Percentiles rank a stretch among this genome's conserved stretches.
Evolutionary conservation across 1,284 basidiomycete genomes (phyloP).

Genomic region (Psilocybe mexicana): DNA sequence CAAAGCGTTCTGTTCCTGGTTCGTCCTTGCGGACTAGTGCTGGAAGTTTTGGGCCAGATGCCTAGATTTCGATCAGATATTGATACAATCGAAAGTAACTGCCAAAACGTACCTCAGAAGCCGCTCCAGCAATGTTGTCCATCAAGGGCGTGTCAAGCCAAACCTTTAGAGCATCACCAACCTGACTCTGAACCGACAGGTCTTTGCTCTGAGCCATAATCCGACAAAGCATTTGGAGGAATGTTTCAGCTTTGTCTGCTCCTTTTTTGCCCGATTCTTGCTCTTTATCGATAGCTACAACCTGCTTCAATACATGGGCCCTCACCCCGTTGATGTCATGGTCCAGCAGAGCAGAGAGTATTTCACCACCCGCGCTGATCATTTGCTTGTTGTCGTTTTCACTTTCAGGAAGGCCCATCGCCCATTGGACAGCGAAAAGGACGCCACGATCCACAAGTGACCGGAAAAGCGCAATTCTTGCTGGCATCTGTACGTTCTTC

Average conservation of each 20-base stretch:
- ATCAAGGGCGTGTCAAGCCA: conserved; percentile 74
- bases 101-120: conserved; percentile 37
- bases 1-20: conserved; percentile 83
- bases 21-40: conserved; percentile 68
- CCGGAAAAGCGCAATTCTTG: conserved; percentile 88
- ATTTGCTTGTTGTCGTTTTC: conserved; percentile 49
- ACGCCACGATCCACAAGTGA: conserved; percentile 88
- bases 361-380: conserved; percentile 84
- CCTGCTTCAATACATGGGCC: conserved; percentile 81
- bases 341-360: conserved; percentile 86
- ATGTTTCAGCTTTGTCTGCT: conserved; percentile 68
- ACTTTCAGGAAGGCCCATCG: conserved; percentile 59
- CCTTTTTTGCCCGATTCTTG: conserved; percentile 52
- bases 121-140: conserved; percentile 36
- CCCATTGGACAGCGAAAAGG: conserved; percentile 91
- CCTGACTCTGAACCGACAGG: conserved; percentile 86
- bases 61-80: conserved; percentile 1
- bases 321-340: conserved; percentile 91
- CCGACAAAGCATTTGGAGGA: conserved; percentile 76
- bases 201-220: conserved; percentile 81
- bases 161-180: conserved; percentile 87
- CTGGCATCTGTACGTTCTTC: conserved; percentile 91
- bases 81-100: not conserved
- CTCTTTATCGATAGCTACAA: conserved; percentile 64
- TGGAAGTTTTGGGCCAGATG: conserved; percentile 37